Conservation (phyloP, 305 asterid species). For the Striga hermonthica region DNA sequence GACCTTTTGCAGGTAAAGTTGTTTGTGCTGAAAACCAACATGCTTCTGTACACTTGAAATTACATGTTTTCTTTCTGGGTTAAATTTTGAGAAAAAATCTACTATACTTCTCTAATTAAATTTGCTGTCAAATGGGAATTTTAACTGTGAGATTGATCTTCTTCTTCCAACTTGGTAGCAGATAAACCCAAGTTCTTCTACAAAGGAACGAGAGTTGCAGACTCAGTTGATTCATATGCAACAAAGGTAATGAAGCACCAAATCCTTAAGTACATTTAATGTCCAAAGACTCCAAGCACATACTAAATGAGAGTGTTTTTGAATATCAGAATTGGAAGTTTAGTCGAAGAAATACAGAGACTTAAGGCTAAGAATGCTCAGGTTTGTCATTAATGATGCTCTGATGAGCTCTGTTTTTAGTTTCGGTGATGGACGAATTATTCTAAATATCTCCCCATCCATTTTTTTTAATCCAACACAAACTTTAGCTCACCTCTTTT, state of each 20-base stretch:
- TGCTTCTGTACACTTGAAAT: neutral
- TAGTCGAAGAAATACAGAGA: conserved; percentile 83
- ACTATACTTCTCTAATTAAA: neutral
- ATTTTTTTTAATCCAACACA: conserved; percentile 24
- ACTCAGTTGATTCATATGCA: conserved; percentile 72
- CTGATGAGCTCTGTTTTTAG: neutral
- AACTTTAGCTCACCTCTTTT: neutral
- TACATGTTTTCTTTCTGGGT: neutral
- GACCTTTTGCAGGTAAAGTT: conserved; percentile 38
- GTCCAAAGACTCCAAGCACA: neutral
- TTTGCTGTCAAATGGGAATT: neutral
- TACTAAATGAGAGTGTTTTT: conserved; percentile 32
- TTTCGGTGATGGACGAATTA: neutral
- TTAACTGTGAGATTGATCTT: neutral
- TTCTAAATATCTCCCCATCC: neutral
- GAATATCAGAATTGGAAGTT: conserved; percentile 64
- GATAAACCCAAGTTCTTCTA: conserved; percentile 43
- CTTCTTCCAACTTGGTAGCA: conserved; percentile 32
- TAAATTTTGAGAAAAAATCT: neutral
- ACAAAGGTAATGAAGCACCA: conserved; percentile 46
- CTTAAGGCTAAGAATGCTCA: conserved; percentile 65
- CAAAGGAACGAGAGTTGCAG: conserved; percentile 74
- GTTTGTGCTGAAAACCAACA: neutral
- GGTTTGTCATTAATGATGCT: conserved; percentile 40
- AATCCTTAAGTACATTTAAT: conserved; percentile 11